These are phyloP conservation scores for Saccharum hybrid DNA, from an alignment of 202 grass and related monocot species.

Conservation along the genomic window DNA sequence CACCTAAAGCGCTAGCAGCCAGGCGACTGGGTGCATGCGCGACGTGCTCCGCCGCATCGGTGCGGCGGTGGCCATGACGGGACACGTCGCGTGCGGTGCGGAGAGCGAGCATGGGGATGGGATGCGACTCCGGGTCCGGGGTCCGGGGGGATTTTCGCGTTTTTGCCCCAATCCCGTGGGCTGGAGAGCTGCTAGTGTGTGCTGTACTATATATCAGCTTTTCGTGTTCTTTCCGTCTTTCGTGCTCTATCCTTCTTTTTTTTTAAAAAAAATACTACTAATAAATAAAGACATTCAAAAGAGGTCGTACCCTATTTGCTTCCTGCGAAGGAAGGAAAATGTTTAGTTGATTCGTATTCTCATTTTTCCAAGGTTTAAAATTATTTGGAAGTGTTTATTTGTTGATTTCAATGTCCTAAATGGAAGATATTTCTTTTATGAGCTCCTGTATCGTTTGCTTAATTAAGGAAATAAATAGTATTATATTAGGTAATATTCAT, in stretches of 20 bases:
- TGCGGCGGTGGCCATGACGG: not conserved
- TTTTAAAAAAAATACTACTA: not conserved
- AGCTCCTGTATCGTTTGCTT: not conserved
- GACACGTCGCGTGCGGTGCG: too few relatives aligned
- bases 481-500: too few relatives aligned
- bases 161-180: too few relatives aligned
- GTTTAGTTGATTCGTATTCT: not conserved
- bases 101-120: too few relatives aligned
- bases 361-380: not conserved
- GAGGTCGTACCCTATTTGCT: not conserved
- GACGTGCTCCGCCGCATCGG: not conserved
- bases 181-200: too few relatives aligned
- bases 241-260: not conserved
- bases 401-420: not conserved
- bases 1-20: too few relatives aligned
- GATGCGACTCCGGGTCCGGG: too few relatives aligned
- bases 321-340: not conserved
- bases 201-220: not conserved
- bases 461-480: not conserved
- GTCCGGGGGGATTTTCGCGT: too few relatives aligned
- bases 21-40: not conserved
- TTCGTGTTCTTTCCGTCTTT: not conserved
- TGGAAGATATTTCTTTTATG: not conserved
- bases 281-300: not conserved
- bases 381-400: not conserved